phyloP scores from a whole-genome alignment of 768 basidiomycete genomes.

The Royoungia palumana region DNA sequence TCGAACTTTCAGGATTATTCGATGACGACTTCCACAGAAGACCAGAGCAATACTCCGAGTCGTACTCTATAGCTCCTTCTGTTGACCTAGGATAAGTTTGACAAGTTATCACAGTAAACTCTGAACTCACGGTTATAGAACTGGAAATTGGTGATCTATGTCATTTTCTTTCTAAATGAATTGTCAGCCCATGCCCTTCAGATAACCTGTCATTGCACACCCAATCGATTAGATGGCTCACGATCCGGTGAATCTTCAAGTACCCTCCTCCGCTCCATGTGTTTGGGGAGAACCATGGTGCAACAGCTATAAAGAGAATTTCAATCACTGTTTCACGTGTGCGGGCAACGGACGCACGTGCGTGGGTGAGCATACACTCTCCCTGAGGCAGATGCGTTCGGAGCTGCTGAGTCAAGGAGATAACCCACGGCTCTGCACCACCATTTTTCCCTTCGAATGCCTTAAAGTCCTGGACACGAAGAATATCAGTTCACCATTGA shows the following conservation, averaged over 20 bases:
- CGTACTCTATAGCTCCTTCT: slow-evolving; percentile 57
- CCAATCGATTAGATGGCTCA: slow-evolving; percentile 45
- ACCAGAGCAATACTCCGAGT: slow-evolving; percentile 58
- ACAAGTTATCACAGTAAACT: neutral
- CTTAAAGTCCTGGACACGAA: slow-evolving; percentile 23
- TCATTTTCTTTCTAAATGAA: slow-evolving; percentile 13
- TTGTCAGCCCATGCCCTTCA: neutral
- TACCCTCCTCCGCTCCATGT: slow-evolving; percentile 40
- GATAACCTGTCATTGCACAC: slow-evolving; percentile 16
- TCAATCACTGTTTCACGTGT: neutral
- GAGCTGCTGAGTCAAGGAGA: slow-evolving; percentile 28
- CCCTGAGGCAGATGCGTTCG: slow-evolving; percentile 29
- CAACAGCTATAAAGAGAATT: slow-evolving; percentile 32
- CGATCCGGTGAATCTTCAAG: slow-evolving; percentile 34
- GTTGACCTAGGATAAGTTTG: neutral
- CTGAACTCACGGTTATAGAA: slow-evolving; percentile 24
- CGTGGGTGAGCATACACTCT: slow-evolving; percentile 32
- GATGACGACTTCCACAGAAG: slow-evolving; percentile 55
- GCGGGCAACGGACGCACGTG: slow-evolving; percentile 24
- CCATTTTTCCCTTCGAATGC: slow-evolving; percentile 34
- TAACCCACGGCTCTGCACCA: slow-evolving; percentile 31
- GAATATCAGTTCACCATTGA: neutral
- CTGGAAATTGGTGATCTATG: neutral
- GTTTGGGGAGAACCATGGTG: slow-evolving; percentile 39
- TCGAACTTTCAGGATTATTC: slow-evolving; percentile 55